Evolutionary conservation across 805 yeast species (phyloP), one percentile per base, ranked within the genome.

Genomic region (Hanseniaspora thailandica): DNA sequence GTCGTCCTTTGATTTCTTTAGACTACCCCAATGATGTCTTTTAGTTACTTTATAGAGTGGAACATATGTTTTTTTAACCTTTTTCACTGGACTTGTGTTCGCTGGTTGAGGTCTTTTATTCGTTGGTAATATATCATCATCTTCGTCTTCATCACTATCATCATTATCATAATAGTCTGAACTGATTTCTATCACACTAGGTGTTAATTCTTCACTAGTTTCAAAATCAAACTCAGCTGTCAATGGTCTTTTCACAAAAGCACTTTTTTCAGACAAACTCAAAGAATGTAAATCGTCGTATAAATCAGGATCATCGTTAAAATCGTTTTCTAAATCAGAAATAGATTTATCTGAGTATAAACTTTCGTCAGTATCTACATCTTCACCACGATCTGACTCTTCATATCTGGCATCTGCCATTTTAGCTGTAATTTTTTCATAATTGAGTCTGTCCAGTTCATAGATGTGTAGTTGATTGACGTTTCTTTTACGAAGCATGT

Each of bases 381-480:
- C 30, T 23, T 34, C 36, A 12, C 17, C 30, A 17, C 3, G 15
- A 9, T 43, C 46, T 4, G 36, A 13, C 4, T 25, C 30, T 12
- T 34, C 43, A n/a, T 50, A 35, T 20, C 54, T 31, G 4, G 47
- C 47, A 9, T 45, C 38, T 12, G n/a, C 17, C 47, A 50, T 50
- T 15, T 38, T 25, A 6, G 38, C 46, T 4, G 54, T 50, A 8
- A 50, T 50, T 34, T 50, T 50, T n/a, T 50, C 36, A 50, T 50
- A 50, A 22, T 50, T 50, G 8, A 50, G 15, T 25, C 39, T 49
- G 13, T 50, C 54, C 3, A 50, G n/a, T 20, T 50, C 44, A 28
- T 43, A 50, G 8, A 50, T 50, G 20, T 50, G 54, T 10, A 43
- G 23, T 31, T 50, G 54, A 5, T 43, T 43, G 15, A 35, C 31